Evolutionary conservation across 2,329 filamentous ascomycete species (phyloP), one percentile per base, ranked within the genome.

Genomic region (Colletotrichum tropicale): DNA sequence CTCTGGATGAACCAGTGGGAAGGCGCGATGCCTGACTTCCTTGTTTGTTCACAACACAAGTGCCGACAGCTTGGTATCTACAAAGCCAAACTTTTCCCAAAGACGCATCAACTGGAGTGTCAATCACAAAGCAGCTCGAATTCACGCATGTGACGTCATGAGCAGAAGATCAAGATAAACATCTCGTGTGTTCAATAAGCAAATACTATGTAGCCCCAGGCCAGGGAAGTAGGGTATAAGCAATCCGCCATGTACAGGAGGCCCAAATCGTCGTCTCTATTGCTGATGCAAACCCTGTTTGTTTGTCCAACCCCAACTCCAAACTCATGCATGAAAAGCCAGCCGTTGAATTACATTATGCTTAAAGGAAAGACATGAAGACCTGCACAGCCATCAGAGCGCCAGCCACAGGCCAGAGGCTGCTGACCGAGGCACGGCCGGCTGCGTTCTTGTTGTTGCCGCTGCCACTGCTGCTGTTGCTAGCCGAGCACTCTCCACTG

Each of bases 401-500:
- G 16, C 60, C 66, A 15, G 66, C 72, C 5, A 66, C 62, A 18
- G 61, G 55, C 75, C 75, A 75, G 15, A 67, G 24, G 4, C 32
- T 28, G 36, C 38, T 58, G 26, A 34, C 34, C n/a, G 76, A 55
- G 13, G 43, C 18, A 12, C 66, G 76, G n/a, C 76, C 74, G 8
- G 76, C 76, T 32, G 61, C 70, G 26, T 71, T 77, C 66, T 77
- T 21, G 16, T 8, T n/a, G 15, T 56, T 67, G 38, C 48, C 36
- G 9, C 28, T 60, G 8, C 68, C 66, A 32, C 66, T 62, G 55
- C 68, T 75, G 16, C 61, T 66, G 8, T 65, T 65, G 52, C 61
- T 70, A 18, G 56, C 64, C 13, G 73, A 24, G 43, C 80, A 81
- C 65, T 81, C 78, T 61, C 80, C 80, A 15, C 67, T 69, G 65